Evolutionary conservation across 2,329 filamentous ascomycete genomes (phyloP), one percentile per base, ranked within the genome.

Genomic region (Ceratocystiopsis sp.): DNA sequence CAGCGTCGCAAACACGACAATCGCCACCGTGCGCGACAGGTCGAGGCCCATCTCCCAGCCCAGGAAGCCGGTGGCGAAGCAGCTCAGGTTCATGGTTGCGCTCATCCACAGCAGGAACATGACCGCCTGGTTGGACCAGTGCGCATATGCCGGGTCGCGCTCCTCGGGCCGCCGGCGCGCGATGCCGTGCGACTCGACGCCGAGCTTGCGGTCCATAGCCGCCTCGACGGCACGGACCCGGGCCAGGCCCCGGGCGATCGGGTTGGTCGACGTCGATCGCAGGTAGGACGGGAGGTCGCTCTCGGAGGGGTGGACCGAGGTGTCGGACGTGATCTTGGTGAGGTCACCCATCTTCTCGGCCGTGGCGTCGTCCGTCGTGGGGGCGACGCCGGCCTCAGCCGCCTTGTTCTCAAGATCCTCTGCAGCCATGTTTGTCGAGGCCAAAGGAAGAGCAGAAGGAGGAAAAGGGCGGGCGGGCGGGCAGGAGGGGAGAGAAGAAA

Each of bases 21-120:
- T 63, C 43, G 60, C 48, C 41, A 71, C 59, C 15, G 59, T 56
- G 48, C 67, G 63, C 38, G 54, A 54, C 25, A 71, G 52, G 35
- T 60, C 61, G 19, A 71, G 52, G 8, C 66, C 67, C 33, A 71
- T 59, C 47, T 68, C 60, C 56, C 59, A 61, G 9, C 68, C 68
- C 40, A 72, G 53, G 45, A 72, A 69, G 11, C 68, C 68, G 0
- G 66, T 68, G 3, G 65, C 59, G 45, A 71, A 69, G 51, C 66
- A 71, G 35, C 61, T 63, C 21, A 64, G 59, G 51, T 71, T 70
- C 61, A 70, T 64, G 1, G 65, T 69, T 11, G 61, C 63, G 38
- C 60, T 64, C 17, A 68, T 66, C 68, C 68, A 72, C 45, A 72
- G 57, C 45, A 69, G 53, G 12, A 65, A 67, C 68, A 71, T 72